These are phyloP conservation scores for Coleophoma crateriformis DNA, from an alignment of 2,329 filamentous ascomycete genomes.

Conservation along the genomic window DNA sequence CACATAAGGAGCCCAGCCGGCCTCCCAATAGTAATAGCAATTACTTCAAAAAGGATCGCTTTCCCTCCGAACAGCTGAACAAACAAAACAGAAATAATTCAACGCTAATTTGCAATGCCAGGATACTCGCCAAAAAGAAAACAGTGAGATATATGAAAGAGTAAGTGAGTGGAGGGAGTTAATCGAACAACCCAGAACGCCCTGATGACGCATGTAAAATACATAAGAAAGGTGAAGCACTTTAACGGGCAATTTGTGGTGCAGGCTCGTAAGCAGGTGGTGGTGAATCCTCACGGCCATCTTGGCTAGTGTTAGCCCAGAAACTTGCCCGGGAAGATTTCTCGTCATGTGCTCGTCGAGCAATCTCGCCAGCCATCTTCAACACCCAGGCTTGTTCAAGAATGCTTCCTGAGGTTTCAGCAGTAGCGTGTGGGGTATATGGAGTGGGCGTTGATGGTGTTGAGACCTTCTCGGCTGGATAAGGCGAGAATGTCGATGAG, in stretches of 20 bases:
- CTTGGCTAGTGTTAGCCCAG: constrained; percentile 30
- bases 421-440: constrained; percentile 1
- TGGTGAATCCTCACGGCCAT: constrained; percentile 50
- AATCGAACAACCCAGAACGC: neutral
- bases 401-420: constrained; percentile 25
- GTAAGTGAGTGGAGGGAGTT: neutral
- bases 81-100: neutral
- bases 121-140: neutral
- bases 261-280: constrained; percentile 54
- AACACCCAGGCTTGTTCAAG: constrained; percentile 70
- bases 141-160: neutral
- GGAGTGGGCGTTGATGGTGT: neutral
- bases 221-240: neutral
- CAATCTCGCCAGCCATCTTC: constrained; percentile 93
- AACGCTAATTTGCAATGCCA: constrained; percentile 28
- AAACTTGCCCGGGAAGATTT: constrained; percentile 48
- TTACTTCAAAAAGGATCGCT: no score
- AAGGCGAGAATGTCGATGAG: constrained; percentile 7
- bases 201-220: no score
- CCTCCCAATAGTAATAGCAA: no score
- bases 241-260: constrained; percentile 20
- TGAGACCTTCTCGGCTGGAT: constrained; percentile 13
- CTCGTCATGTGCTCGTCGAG: constrained; percentile 80
- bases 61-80: neutral
- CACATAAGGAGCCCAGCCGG: no score